Base-by-base conservation (phyloP, 2,329 filamentous ascomycete genomes). In the Rugonectria rugulosa region DNA sequence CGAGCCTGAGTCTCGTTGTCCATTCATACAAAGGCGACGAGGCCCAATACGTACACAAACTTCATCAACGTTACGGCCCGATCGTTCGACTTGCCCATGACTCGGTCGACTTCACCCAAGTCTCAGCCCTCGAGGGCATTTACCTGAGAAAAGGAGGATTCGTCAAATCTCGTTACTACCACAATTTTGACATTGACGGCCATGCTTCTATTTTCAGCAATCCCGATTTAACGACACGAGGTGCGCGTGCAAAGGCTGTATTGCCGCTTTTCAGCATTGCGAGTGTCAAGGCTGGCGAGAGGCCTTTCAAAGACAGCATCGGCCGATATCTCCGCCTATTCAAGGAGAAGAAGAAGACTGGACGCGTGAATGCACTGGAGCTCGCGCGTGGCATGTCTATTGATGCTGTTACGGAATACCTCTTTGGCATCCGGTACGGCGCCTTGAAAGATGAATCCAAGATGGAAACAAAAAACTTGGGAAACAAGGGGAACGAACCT, bases 131-230 rank as follows among this genome's bases (percentile, higher is more conserved):
- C 20, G 69, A 74, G 0, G 70, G 78, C 2, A 82, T 86, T 26
- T 86, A 86, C 64, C 65, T 78, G 11, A 70, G 74, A 3, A 77
- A 72, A 31, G 81, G 82, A 4, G 82, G 83, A 1, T 85, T 86
- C 48, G 66, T 70, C 1, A 86, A 86, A 64, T 74, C 80, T 1
- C 61, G 67, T 1, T 79, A 74, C 53, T 86, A 86, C 64, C 67
- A 69, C 1, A 86, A 85, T 59, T 85, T 85, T 61, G 79, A 85
- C 54, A 81, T 84, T 15, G 82, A 84, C 59, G 80, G 79, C 1
- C 79, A 81, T 60, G 68, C 75, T 23, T 81, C 81, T 1, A 79
- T 86, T 29, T 86, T 86, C 68, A 80, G 77, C 4, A 76, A 73
- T 0, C 70, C 74, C 15, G 73, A 78, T 51, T 68, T 67, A 4